These are phyloP conservation scores for Ceratocystis cacaofunesta DNA, from an alignment of 2,329 filamentous ascomycete genomes.

Conservation along the genomic window DNA sequence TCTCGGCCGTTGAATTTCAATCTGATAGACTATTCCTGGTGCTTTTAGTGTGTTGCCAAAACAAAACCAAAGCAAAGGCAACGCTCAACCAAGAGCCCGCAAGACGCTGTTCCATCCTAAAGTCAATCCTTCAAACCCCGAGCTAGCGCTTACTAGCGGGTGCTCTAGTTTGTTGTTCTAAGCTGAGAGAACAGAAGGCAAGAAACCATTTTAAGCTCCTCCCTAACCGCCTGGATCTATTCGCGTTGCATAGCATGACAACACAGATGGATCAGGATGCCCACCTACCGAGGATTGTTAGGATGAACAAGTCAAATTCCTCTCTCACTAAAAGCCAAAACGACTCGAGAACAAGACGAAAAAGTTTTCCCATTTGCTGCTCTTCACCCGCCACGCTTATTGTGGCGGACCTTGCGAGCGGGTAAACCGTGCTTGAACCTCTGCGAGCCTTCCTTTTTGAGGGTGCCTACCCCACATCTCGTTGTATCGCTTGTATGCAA, in stretches of 20 bases:
- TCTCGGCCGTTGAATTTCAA: neutral
- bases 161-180: neutral
- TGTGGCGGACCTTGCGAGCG: neutral
- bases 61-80: neutral
- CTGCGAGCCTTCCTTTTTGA: neutral
- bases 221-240: neutral
- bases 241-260: neutral
- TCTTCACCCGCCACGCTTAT: neutral
- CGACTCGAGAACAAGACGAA: neutral
- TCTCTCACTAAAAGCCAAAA: neutral
- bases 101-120: neutral
- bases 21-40: neutral
- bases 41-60: neutral
- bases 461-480: neutral
- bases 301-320: neutral
- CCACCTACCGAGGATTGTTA: neutral
- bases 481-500: neutral
- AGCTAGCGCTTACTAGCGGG: neutral
- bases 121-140: neutral
- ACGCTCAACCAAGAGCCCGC: neutral
- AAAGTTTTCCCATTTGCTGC: neutral
- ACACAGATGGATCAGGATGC: neutral
- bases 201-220: neutral
- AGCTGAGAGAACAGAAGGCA: neutral
- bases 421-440: neutral